Percentiles rank a stretch among this genome's conserved stretches.
These are phyloP conservation scores for Galerina marginata DNA, from an alignment of 768 basidiomycete genomes.

Conservation along the genomic window DNA sequence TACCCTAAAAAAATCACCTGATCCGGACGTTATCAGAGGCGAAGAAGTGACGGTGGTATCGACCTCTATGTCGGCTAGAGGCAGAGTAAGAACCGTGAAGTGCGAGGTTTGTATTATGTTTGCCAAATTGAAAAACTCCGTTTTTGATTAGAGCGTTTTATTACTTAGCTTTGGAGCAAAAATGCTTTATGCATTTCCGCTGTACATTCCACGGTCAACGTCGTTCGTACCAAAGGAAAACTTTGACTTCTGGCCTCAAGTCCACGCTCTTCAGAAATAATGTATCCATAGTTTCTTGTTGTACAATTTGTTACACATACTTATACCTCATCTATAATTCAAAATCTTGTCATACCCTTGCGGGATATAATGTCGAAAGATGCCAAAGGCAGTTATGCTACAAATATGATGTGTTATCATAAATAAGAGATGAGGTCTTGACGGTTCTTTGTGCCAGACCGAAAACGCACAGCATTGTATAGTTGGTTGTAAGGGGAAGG, in stretches of 20 bases:
- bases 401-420: too few species aligned
- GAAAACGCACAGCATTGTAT: too few species aligned
- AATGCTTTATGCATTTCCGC: conserved; percentile 50
- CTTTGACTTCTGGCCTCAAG: neutral
- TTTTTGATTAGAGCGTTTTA: neutral
- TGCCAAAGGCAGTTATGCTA: too few species aligned
- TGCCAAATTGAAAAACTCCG: neutral
- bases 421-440: too few species aligned
- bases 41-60: conserved; percentile 46
- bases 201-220: conserved; percentile 46
- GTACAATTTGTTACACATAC: neutral
- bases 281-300: conserved; percentile 2
- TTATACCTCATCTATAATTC: neutral
- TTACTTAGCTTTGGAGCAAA: conserved; percentile 45
- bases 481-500: neutral
- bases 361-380: too few species aligned
- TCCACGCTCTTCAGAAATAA: neutral
- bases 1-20: neutral
- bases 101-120: conserved; percentile 44
- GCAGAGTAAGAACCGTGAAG: conserved; percentile 45
- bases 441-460: too few species aligned
- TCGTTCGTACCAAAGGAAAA: neutral
- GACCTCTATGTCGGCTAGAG: conserved; percentile 46
- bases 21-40: conserved; percentile 36
- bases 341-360: too few species aligned